Evolutionary conservation across 768 basidiomycete genomes (phyloP).

Genomic region (Rhodocollybia butyracea): DNA sequence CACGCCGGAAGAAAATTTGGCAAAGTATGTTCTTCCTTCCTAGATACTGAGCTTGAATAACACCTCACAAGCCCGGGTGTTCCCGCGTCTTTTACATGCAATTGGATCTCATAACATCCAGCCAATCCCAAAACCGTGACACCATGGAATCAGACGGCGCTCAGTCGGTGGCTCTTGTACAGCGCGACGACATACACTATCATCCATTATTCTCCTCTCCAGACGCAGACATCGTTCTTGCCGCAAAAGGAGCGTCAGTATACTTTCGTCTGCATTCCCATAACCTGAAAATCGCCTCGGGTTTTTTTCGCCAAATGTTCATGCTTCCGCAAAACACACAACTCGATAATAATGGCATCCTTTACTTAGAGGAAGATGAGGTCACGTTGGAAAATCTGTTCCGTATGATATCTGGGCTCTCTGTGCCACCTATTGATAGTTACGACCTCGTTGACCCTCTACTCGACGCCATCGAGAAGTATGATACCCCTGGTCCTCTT

Average conservation of each 20-base stretch:
- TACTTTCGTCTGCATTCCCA: slow-evolving; percentile 58
- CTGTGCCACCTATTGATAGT: slow-evolving; percentile 43
- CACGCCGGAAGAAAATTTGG: no score
- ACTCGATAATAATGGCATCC: slow-evolving; percentile 17
- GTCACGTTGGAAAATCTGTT: slow-evolving; percentile 53
- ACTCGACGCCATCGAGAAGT: slow-evolving; percentile 65
- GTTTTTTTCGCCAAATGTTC: slow-evolving; percentile 63
- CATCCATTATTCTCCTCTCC: slow-evolving; percentile 51
- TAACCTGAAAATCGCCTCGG: slow-evolving; percentile 60
- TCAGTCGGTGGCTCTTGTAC: not conserved
- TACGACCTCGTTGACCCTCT: slow-evolving; percentile 55
- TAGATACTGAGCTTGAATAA: no score
- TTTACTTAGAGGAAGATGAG: slow-evolving; percentile 57
- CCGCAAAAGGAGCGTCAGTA: slow-evolving; percentile 41
- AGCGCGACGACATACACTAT: slow-evolving; percentile 10
- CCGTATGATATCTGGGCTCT: slow-evolving; percentile 59
- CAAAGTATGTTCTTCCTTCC: no score
- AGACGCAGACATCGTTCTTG: slow-evolving; percentile 56
- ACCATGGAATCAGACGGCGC: slow-evolving; percentile 1
- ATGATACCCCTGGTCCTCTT: slow-evolving; percentile 64
- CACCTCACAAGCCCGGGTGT: no score
- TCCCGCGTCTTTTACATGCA: not conserved
- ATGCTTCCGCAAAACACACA: slow-evolving; percentile 43
- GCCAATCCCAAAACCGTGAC: not conserved
- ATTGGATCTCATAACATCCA: not conserved